Evolutionary conservation across 148 eudicot species (phyloP).

Genomic region (Rhododendron griersonianum): DNA sequence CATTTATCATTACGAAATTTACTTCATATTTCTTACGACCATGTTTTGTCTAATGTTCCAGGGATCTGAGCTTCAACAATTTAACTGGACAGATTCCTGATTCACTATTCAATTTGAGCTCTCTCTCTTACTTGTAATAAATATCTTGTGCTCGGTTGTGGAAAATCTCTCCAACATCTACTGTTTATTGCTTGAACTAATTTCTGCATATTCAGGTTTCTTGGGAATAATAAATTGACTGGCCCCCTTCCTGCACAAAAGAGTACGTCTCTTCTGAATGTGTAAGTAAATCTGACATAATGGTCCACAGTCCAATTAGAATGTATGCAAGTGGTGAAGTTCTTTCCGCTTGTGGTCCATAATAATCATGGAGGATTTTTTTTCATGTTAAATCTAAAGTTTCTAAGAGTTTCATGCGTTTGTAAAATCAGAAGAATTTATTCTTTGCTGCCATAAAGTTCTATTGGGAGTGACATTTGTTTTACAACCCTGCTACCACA

Average conservation of each 20-base stretch:
- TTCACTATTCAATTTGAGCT: constrained; percentile 48
- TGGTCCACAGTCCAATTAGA: not conserved
- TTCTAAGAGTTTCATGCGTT: not conserved
- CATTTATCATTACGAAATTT: not conserved
- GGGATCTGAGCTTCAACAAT: constrained; percentile 93
- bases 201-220: not conserved
- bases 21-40: not conserved
- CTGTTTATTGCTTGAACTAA: not conserved
- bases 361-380: not conserved
- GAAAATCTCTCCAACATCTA: not conserved
- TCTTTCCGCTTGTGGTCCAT: not conserved
- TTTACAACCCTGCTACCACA: no score
- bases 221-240: not conserved
- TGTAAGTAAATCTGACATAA: not conserved
- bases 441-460: not conserved
- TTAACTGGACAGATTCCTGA: constrained; percentile 64
- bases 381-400: not conserved
- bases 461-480: not conserved
- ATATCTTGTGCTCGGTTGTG: not conserved
- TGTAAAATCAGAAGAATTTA: not conserved
- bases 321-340: not conserved
- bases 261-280: not conserved
- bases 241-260: not conserved
- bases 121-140: constrained; percentile 63
- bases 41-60: constrained; percentile 20